phyloP scores from a whole-genome alignment of 148 eudicot species.

The Drosera capensis region DNA sequence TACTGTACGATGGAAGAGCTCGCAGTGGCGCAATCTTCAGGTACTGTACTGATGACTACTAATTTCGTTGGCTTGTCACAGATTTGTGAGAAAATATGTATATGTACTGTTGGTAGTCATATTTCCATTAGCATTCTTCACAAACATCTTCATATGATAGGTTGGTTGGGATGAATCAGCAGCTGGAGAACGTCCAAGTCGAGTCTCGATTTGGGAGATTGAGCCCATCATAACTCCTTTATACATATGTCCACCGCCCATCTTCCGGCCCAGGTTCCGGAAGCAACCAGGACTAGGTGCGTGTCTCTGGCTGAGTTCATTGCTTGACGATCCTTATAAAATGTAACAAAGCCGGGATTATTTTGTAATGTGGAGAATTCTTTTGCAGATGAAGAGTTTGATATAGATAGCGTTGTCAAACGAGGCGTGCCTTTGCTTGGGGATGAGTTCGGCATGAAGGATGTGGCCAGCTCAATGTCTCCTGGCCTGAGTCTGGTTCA shows the following conservation, averaged over 20 bases:
- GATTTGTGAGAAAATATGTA: no score
- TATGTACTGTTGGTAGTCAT: not conserved
- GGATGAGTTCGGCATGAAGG: constrained; percentile 69
- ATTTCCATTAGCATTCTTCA: not conserved
- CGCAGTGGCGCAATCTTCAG: no score
- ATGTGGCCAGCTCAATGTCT: constrained; percentile 61
- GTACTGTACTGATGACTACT: no score
- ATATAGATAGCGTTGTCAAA: constrained; percentile 54
- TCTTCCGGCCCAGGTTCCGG: constrained; percentile 80
- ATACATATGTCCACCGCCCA: constrained; percentile 95
- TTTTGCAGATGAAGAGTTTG: constrained; percentile 59
- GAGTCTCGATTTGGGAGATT: constrained; percentile 93
- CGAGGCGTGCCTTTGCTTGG: constrained; percentile 90
- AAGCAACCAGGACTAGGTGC: constrained; percentile 79
- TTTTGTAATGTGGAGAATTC: no score
- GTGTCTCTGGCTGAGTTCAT: not conserved
- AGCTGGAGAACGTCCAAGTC: constrained; percentile 86
- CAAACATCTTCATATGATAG: constrained; percentile 17
- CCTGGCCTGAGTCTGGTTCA: constrained; percentile 90
- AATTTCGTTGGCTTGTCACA: no score
- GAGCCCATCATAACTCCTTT: constrained; percentile 96
- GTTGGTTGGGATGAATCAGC: constrained; percentile 99
- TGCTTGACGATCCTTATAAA: no score
- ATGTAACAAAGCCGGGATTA: no score
- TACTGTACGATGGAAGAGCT: no score